Percentiles rank a stretch among this genome's conserved stretches.
These are phyloP conservation scores for Sarcodon aspratus DNA, from an alignment of 768 basidiomycete genomes.

Conservation along the genomic window DNA sequence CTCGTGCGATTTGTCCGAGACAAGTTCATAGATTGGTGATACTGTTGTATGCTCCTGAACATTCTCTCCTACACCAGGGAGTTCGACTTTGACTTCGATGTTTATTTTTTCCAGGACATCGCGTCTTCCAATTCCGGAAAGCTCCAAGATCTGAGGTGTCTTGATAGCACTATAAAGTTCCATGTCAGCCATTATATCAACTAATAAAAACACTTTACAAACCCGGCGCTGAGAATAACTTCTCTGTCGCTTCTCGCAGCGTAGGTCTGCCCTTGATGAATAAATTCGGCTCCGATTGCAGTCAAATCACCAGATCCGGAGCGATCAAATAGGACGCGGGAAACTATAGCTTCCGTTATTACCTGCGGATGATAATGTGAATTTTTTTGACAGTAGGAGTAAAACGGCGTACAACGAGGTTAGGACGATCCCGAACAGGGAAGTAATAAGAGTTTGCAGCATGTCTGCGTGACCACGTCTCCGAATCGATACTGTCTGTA, in stretches of 20 bases:
- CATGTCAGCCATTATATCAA: no score
- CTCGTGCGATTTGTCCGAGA: background rate
- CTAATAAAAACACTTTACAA: no score
- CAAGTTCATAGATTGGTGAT: background rate
- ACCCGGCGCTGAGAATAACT: no score
- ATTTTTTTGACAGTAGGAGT: no score
- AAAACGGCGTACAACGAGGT: no score
- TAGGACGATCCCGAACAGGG: no score
- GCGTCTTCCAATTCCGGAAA: constrained; percentile 40
- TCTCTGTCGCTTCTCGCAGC: no score
- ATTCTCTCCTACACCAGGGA: constrained; percentile 72
- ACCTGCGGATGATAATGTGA: no score
- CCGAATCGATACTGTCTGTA: no score
- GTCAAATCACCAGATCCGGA: constrained; percentile 20
- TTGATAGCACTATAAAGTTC: no score
- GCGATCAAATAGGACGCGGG: constrained; percentile 32
- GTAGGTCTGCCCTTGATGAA: constrained; percentile 5
- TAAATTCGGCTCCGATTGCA: constrained; percentile 39
- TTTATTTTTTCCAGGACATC: constrained; percentile 26
- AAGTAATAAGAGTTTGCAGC: no score
- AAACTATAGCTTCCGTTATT: constrained; percentile 47
- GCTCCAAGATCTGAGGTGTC: constrained; percentile 7
- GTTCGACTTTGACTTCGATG: constrained; percentile 42
- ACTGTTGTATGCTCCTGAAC: constrained; percentile 8
- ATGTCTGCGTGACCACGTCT: no score